Evolutionary conservation across 2,329 filamentous ascomycete genomes (phyloP), one percentile per base, ranked within the genome.

Genomic region (Aureobasidium pullulans): DNA sequence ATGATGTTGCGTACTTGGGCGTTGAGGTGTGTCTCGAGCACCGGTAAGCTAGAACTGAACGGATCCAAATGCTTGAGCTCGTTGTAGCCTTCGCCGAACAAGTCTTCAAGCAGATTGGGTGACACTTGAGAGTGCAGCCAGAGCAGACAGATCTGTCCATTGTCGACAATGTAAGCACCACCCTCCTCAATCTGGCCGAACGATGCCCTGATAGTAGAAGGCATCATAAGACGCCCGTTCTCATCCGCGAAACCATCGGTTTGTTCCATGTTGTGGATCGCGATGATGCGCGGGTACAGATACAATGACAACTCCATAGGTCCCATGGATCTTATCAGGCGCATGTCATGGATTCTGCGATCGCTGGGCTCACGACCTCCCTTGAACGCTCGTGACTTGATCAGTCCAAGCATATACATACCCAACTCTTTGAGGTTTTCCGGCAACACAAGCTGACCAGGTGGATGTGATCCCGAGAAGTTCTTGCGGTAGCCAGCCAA

Each of bases 401-500:
- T 77, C 64, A 97, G 77, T 49, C 89, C 87, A 9, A 99, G 85
- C 75, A 95, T 89, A 73, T 94, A 97, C 91, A 99, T 97, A 68
- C 88, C 86, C 67, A 96, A 92, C 71, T 99, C 94, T 71, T 97
- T 97, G 32, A 99, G 82, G 65, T 93, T 89, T 75, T 99, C 94
- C 0, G 94, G 94, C 75, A 99, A 85, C 32, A 99, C 91, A 32
- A 99, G 83, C 73, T 99, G 92, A 5, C 91, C 90, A 1, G 92
- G 89, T 8, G 94, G 93, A 68, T 96, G 90, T 2, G 85, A 83
- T 60, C 89, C 89, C 2, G 90, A 88, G 67, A 94, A 94, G 73
- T 96, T 88, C 76, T 96, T 97, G 65, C 94, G 85, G 73, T 99
- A 97, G 59, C 86, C 88, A 31, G 92, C 88, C 61, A 97, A 83